Evolutionary conservation across 306 rosid species (phyloP), one percentile per base, ranked within the genome.

Genomic region (Astragalus membranaceus): DNA sequence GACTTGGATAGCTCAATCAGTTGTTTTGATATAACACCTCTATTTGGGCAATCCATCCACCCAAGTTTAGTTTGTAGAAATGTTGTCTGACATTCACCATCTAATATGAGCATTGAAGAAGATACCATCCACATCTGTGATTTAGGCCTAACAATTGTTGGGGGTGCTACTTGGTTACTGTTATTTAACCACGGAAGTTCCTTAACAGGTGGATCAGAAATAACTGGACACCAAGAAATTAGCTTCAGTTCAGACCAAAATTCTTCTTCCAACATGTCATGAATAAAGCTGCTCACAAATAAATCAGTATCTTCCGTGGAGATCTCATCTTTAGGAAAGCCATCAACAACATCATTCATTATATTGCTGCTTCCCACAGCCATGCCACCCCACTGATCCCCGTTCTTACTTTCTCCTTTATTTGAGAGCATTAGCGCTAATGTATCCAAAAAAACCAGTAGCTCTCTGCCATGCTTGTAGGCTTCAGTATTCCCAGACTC

Each of bases 101-200:
- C 94, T 76, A 93, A 82, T 81, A 93, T 87, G 82, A 84, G 89
- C 96, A 87, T 90, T 30, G 97, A 93, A 72, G 80, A 83, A 57
- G 98, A 93, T 54, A 90, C 92, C 82, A 85, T 67, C 92, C 96
- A 90, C 90, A 88, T 90, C 79, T 90, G 94, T 73, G 92, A 87
- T 85, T 81, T 84, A 76, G 96, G 96, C 75, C 98, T 88, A 76
- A 93, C 96, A 35, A 58, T 69, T 67, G 67, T 72, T 11, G 97
- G 97, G 64, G 86, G 67, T 67, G 87, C 90, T 56, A 88, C 88
- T 74, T 78, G 83, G 64, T 72, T 68, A 77, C 73, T 39, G 57
- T 89, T 84, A 56, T 85, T 83, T 83, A 90, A 78, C 98, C 97
- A 90, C 10, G 98, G 98, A 81, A 93, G 85, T 83, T 92, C 94